Conservation (phyloP, 208 protist species). For the Tetramitus jugosus region DNA sequence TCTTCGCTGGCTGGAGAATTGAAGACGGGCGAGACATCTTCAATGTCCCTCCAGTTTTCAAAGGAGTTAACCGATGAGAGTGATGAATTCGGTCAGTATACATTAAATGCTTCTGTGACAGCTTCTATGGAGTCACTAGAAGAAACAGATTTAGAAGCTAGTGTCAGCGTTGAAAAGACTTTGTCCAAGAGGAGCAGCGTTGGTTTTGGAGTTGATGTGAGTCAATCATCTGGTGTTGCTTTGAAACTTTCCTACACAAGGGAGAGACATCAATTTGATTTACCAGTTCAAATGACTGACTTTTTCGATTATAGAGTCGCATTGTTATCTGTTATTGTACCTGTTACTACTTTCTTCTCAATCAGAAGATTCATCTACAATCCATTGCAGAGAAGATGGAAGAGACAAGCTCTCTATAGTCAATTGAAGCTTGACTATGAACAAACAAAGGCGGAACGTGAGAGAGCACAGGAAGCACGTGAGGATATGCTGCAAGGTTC, state of each 20-base stretch:
- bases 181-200: not conserved
- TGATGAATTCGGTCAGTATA: too few relatives aligned
- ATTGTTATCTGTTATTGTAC: not conserved
- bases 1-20: too few relatives aligned
- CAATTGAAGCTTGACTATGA: not conserved
- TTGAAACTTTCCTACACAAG: too few relatives aligned
- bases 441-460: not conserved
- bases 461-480: not conserved
- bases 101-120: too few relatives aligned
- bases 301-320: not conserved
- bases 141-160: too few relatives aligned
- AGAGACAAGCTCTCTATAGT: not conserved
- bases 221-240: not conserved
- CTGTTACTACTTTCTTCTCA: not conserved
- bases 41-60: too few relatives aligned
- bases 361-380: not conserved
- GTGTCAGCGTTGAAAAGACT: too few relatives aligned
- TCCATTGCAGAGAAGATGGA: not conserved
- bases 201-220: slow-evolving; percentile 6
- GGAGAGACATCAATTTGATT: slow-evolving; percentile 3
- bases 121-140: too few relatives aligned
- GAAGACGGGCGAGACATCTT: too few relatives aligned
- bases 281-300: not conserved
- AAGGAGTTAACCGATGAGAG: too few relatives aligned
- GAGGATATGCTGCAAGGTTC: not conserved